Base-by-base conservation (phyloP, 1,284 basidiomycete genomes). In the Trametes pubescens region DNA sequence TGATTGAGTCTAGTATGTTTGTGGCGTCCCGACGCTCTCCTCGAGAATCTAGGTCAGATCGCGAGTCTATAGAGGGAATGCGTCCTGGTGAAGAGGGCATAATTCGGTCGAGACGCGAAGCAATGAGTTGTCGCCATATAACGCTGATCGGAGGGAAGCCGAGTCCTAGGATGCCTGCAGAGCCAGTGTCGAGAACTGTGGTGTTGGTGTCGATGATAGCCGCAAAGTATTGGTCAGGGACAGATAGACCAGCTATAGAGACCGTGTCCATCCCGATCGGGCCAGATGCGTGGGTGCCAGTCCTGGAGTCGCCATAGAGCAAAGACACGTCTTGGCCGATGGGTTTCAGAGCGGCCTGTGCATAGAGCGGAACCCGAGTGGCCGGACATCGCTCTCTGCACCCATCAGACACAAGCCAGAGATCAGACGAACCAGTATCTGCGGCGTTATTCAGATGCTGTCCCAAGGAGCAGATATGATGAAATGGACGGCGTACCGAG, bases 351-450 rank as follows among this genome's bases (percentile, higher is more conserved):
- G 72, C 56, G 0, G 67, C 56, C 26, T 69, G 67, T 1, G 72
- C 65, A 53, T 77, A 78, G n/a, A 76, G 69, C 1, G 76, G 73
- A 26, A 76, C 69, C 29, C 53, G 56, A 7, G 66, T 43, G 14
- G 46, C 48, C 18, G 63, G 57, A 60, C 76, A 74, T 32, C 68
- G 68, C 8, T 66, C 59, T 4, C 64, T 68, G 58, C 78, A 80
- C 5, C 66, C 62, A 54, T 75, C 72, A 1, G 78, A 76, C n/a
- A 78, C 73, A 14, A 78, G 68, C 78, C 79, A 80, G 4, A 80
- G 71, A 57, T 80, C 79, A n/a, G 76, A 73, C 32, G 78, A 79
- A 22, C 79, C 79, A 4, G 79, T 79, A 59, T 80, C 79, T 78
- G 62, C 29, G 35, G 18, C 6, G 3, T 8, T 6, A 6, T 40